A percentile compares a stretch with the other conserved stretches of the same genome.
phyloP scores from a whole-genome alignment of 441 rosid species.

The Geranium incanum region DNA sequence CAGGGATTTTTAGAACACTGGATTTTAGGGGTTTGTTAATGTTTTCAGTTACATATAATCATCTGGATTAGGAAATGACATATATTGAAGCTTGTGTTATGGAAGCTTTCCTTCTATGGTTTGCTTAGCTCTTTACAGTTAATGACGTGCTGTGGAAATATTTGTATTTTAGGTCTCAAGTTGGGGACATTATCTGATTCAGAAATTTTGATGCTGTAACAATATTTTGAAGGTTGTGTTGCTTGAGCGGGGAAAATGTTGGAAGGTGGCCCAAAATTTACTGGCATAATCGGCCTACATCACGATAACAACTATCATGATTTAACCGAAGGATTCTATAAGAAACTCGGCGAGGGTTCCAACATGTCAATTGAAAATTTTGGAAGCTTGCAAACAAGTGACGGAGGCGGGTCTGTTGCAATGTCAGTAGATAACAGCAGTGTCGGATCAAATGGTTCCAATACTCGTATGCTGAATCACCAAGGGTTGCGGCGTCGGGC shows the following conservation, averaged over 20 bases:
- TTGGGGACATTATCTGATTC: background rate
- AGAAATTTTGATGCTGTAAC: conserved; percentile 22
- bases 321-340: conserved; percentile 26
- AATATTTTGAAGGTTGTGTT: conserved; percentile 1
- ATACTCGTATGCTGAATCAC: conserved; percentile 31
- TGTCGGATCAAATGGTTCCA: conserved; percentile 25
- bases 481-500: conserved; percentile 27
- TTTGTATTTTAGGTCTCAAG: background rate
- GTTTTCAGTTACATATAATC: background rate
- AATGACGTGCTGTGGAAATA: background rate
- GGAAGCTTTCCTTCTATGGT: background rate
- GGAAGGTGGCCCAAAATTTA: conserved; percentile 29
- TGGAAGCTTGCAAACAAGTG: conserved; percentile 31
- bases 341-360: conserved; percentile 31
- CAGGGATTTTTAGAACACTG: too few relatives aligned
- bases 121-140: background rate
- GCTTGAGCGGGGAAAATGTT: conserved; percentile 19
- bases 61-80: background rate
- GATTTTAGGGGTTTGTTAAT: background rate
- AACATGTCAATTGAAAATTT: conserved; percentile 30
- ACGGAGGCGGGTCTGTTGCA: conserved; percentile 28
- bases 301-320: conserved; percentile 24
- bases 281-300: conserved; percentile 28
- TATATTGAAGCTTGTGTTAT: background rate
- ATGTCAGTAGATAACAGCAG: conserved; percentile 29